Conservation (phyloP, 2,329 filamentous ascomycete genomes). For the Eurotiales sp. region DNA sequence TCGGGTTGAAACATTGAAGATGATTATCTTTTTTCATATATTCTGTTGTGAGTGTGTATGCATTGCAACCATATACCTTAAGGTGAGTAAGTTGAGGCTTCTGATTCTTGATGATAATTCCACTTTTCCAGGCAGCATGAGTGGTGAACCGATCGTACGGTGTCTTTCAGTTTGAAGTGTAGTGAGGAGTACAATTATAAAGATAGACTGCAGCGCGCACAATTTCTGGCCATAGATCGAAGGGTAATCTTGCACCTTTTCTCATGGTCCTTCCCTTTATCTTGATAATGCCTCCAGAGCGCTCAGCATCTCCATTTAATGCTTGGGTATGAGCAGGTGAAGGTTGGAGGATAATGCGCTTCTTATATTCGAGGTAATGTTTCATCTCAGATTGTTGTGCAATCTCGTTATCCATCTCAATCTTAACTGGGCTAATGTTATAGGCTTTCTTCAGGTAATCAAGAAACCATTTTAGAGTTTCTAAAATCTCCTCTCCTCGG, state of each 20-base stretch:
- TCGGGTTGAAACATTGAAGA: slow-evolving; percentile 1
- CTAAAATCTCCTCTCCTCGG: neutral
- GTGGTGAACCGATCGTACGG: slow-evolving; percentile 5
- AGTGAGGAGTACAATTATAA: slow-evolving; percentile 4
- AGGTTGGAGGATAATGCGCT: slow-evolving; percentile 1
- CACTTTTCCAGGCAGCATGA: neutral
- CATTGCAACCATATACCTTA: slow-evolving; percentile 7
- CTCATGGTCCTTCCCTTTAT: neutral
- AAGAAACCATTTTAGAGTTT: neutral
- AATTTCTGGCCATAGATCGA: slow-evolving; percentile 7
- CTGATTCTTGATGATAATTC: neutral
- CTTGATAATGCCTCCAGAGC: slow-evolving; percentile 2
- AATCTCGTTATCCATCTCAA: slow-evolving; percentile 5
- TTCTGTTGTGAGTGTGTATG: slow-evolving; percentile 4
- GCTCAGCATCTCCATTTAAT: neutral
- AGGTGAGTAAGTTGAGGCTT: slow-evolving; percentile 3
- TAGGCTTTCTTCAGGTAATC: neutral
- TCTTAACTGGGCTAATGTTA: neutral
- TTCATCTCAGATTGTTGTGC: neutral
- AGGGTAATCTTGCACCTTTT: neutral
- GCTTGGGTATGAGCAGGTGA: neutral
- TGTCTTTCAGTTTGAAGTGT: slow-evolving; percentile 4
- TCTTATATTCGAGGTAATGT: neutral
- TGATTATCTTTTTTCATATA: slow-evolving; percentile 3
- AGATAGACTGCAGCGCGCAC: slow-evolving; percentile 2